These are phyloP conservation scores for Komagataea norvegica DNA, from an alignment of 1,139 yeast species.

Conservation along the genomic window DNA sequence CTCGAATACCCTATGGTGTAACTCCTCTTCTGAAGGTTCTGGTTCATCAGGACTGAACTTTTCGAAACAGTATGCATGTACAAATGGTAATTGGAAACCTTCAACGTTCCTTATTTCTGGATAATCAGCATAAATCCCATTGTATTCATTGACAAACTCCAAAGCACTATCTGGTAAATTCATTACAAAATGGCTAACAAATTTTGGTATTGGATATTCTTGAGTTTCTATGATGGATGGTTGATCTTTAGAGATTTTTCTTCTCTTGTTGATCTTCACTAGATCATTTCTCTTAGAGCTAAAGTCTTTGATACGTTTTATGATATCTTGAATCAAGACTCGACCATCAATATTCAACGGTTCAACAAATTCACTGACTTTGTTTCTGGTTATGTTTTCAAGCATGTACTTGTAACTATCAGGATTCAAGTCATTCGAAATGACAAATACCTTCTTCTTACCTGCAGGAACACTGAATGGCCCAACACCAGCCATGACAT, in stretches of 20 bases:
- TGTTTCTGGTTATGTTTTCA: constrained; percentile 61
- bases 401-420: constrained; percentile 68
- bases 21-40: constrained; percentile 61
- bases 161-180: constrained; percentile 92
- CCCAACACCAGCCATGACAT: constrained; percentile 98
- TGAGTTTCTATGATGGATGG: constrained; percentile 24
- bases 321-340: constrained; percentile 63
- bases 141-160: constrained; percentile 71
- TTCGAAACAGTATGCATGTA: constrained; percentile 91
- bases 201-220: constrained; percentile 49
- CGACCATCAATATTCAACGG: constrained; percentile 79
- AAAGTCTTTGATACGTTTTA: constrained; percentile 39
- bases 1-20: constrained; percentile 56
- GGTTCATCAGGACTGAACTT: constrained; percentile 71
- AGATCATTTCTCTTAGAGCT: constrained; percentile 26
- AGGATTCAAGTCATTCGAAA: constrained; percentile 94
- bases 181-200: constrained; percentile 79
- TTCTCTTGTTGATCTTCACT: constrained; percentile 25
- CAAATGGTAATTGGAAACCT: constrained; percentile 60
- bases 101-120: constrained; percentile 34
- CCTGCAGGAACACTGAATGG: constrained; percentile 98
- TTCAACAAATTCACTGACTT: constrained; percentile 54
- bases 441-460: constrained; percentile 68
- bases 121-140: constrained; percentile 56
- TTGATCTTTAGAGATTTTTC: constrained; percentile 29